Conservation (phyloP, 148 eudicot genomes). For the Fagopyrum esculentum region DNA sequence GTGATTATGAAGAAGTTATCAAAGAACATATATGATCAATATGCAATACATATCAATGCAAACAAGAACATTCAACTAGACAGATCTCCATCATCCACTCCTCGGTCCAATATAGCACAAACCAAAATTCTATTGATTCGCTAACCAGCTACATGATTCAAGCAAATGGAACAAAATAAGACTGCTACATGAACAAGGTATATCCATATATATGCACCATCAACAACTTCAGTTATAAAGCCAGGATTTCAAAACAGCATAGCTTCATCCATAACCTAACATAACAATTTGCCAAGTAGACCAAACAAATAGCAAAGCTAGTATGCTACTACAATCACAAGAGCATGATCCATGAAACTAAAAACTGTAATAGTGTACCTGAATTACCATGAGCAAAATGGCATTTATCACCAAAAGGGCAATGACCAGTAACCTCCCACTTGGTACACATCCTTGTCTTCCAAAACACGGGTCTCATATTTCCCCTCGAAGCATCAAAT, state of each 20-base stretch:
- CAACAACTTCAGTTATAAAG: not conserved
- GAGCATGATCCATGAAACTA: not conserved
- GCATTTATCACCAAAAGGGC: slow-evolving; percentile 74
- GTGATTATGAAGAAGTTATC: too few relatives aligned
- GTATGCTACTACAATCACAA: not conserved
- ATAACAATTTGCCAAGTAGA: not conserved
- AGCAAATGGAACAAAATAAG: not conserved
- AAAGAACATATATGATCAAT: too few relatives aligned
- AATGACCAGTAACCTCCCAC: slow-evolving; percentile 71
- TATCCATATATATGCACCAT: not conserved
- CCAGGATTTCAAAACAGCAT: not conserved
- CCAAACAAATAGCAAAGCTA: not conserved
- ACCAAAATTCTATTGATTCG: not conserved
- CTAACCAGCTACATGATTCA: not conserved
- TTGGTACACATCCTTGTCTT: slow-evolving; percentile 58
- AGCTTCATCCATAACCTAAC: not conserved
- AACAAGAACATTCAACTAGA: too few relatives aligned
- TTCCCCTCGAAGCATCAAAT: slow-evolving; percentile 32
- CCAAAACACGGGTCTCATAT: slow-evolving; percentile 45
- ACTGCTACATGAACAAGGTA: not conserved
- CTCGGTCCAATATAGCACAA: not conserved
- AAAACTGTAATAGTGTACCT: slow-evolving; percentile 32
- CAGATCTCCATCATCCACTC: too few relatives aligned
- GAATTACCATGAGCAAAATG: slow-evolving; percentile 83
- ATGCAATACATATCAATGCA: too few relatives aligned